Base-by-base conservation (phyloP, 1,284 basidiomycete genomes). In the Ganoderma leucocontextum region DNA sequence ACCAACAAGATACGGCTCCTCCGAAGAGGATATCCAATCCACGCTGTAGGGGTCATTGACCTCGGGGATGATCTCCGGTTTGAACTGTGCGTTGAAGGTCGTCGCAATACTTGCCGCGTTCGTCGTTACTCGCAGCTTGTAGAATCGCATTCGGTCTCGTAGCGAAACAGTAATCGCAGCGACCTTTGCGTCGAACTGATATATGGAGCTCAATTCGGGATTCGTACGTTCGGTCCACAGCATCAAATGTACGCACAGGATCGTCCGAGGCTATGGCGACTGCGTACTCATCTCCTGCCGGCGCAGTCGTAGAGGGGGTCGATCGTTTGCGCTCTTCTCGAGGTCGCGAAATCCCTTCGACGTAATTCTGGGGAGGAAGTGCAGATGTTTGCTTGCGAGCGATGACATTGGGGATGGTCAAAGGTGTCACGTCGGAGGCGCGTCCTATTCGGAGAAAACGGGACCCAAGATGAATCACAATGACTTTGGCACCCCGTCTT, bases 381-480 rank as follows among this genome's bases (percentile, higher is more conserved):
- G 85, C 77, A 5, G 79, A 77, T 39, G 82, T 85, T 69, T 81
- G 83, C 77, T 86, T 90, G 63, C 90, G 85, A 25, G 95, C 96
- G 71, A 97, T 89, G 35, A 95, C 92, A 77, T 89, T 91, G 2
- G 94, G 92, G 22, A 97, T 81, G 10, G 87, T 79, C 33, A 91
- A 77, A 12, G 96, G 96, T 42, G 86, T 90, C 36, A 94, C 89
- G 76, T 98, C 96, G n/a, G 91, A 94, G 0, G 97, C 96, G 75
- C 90, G 89, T 35, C 98, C 98, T 60, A 99, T 90, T 36, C 96
- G 91, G 42, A 98, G 82, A 75, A 85, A 92, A 36, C 94, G 87
- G 2, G 96, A 97, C 33, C 98, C 98, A 2, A 95, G 96, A 76
- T 99, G 98, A 66, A 99, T 94, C 47, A 99, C 92, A 67, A 99